Percentiles rank a stretch among this genome's conserved stretches.
These are phyloP conservation scores for Davidsoniella neocaledoniae DNA, from an alignment of 2,329 filamentous ascomycete species.

Conservation along the genomic window DNA sequence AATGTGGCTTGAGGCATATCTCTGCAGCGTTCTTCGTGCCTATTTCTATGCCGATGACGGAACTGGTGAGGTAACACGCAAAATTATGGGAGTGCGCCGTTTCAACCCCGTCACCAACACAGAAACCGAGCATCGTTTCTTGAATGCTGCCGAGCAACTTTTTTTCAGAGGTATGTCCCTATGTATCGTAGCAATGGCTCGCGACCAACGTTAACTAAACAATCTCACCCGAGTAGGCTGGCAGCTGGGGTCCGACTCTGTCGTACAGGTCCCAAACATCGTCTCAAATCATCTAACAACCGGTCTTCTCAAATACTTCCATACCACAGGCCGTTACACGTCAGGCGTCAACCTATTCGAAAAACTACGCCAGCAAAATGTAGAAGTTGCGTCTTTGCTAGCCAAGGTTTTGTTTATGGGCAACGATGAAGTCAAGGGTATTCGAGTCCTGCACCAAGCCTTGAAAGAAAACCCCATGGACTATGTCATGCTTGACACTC, in stretches of 20 bases:
- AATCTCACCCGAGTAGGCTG: slow-evolving; percentile 40
- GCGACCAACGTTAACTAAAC: too few relatives aligned
- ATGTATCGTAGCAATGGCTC: too few relatives aligned
- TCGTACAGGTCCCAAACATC: slow-evolving; percentile 92
- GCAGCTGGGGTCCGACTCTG: slow-evolving; percentile 89
- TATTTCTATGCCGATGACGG: slow-evolving; percentile 96
- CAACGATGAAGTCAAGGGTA: slow-evolving; percentile 92
- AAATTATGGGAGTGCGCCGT: slow-evolving; percentile 88
- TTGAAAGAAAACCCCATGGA: slow-evolving; percentile 92
- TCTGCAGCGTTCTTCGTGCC: slow-evolving; percentile 83
- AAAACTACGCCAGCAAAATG: slow-evolving; percentile 77
- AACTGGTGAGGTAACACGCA: slow-evolving; percentile 83
- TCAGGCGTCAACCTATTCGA: slow-evolving; percentile 97
- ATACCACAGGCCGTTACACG: slow-evolving; percentile 83
- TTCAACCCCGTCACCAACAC: slow-evolving; percentile 98
- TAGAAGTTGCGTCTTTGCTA: slow-evolving; percentile 84
- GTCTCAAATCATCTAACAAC: slow-evolving; percentile 91
- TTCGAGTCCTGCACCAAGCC: slow-evolving; percentile 72
- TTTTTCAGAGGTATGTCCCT: slow-evolving; percentile 64
- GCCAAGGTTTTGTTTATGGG: slow-evolving; percentile 86
- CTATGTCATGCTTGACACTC: slow-evolving; percentile 86
- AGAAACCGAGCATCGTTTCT: slow-evolving; percentile 92
- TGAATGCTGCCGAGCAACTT: slow-evolving; percentile 82
- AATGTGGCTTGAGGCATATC: slow-evolving; percentile 92
- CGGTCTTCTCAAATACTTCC: slow-evolving; percentile 87